phyloP scores from a whole-genome alignment of 2,329 filamentous ascomycete species.

The Stagonosporopsis vannaccii region DNA sequence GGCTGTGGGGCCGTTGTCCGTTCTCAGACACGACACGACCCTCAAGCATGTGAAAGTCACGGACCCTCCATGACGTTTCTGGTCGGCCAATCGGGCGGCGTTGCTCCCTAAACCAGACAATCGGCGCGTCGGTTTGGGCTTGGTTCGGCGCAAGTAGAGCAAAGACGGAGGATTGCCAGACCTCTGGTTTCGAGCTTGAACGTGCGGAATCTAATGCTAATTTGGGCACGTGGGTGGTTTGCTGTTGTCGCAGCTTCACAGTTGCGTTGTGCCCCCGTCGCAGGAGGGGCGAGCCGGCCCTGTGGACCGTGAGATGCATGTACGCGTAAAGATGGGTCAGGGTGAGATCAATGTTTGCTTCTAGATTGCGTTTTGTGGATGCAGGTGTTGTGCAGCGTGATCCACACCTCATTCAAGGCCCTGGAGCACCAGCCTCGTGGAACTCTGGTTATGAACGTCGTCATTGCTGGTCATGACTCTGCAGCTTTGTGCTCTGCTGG shows the following conservation, averaged over 20 bases:
- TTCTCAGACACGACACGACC: slow-evolving; percentile 7
- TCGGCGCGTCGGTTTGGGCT: slow-evolving; percentile 5
- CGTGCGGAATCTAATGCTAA: slow-evolving; percentile 11
- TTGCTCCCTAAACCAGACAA: slow-evolving; percentile 8
- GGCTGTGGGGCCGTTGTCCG: slow-evolving; percentile 23
- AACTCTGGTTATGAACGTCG: neutral
- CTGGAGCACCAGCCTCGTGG: neutral
- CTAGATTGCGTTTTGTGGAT: slow-evolving; percentile 10
- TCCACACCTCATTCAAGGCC: slow-evolving; percentile 7
- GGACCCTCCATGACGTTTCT: slow-evolving; percentile 19
- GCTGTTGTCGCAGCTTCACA: slow-evolving; percentile 4
- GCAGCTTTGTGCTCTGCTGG: neutral
- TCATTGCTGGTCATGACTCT: neutral
- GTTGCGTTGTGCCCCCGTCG: neutral
- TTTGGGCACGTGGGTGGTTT: slow-evolving; percentile 17
- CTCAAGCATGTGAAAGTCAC: slow-evolving; percentile 24
- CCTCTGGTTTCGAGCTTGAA: slow-evolving; percentile 2
- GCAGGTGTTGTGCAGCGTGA: slow-evolving; percentile 9
- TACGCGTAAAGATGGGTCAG: slow-evolving; percentile 9
- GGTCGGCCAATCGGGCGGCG: slow-evolving; percentile 19
- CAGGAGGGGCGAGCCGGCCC: neutral
- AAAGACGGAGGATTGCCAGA: neutral
- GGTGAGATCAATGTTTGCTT: slow-evolving; percentile 5
- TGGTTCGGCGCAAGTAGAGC: slow-evolving; percentile 6
- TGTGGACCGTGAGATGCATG: slow-evolving; percentile 8